A percentile compares a stretch with the other conserved stretches of the same genome.
Conservation (phyloP, 2,329 filamentous ascomycete species). For the Bipolaris zeicola region DNA sequence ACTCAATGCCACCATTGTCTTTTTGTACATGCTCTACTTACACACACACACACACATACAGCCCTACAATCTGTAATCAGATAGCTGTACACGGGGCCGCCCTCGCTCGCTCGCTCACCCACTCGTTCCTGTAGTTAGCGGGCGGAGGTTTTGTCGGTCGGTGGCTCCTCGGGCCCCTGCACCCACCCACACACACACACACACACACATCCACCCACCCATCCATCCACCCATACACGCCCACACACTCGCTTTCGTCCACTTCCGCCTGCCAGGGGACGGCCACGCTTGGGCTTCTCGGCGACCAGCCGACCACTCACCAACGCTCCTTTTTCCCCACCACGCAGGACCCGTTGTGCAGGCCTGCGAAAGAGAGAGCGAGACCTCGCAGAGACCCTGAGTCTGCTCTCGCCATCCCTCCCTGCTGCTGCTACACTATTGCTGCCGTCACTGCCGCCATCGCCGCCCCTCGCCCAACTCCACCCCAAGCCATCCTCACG, state of each 20-base stretch:
- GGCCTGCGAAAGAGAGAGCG: not conserved
- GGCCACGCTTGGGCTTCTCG: slow-evolving; percentile 8
- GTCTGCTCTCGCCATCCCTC: not conserved
- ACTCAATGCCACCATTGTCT: no score
- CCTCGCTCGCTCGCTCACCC: not conserved
- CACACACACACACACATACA: no score
- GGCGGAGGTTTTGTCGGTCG: slow-evolving; percentile 10
- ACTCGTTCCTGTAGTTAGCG: slow-evolving; percentile 10
- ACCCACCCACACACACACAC: not conserved
- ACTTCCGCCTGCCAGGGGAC: slow-evolving; percentile 6
- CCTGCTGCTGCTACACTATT: not conserved
- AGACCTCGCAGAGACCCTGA: slow-evolving; percentile 7
- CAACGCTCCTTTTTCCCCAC: slow-evolving; percentile 17
- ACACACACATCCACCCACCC: not conserved
- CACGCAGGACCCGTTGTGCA: slow-evolving; percentile 3
- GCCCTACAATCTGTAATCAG: no score
- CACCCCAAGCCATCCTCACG: not conserved
- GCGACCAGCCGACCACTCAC: slow-evolving; percentile 2
- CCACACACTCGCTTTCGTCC: not conserved
- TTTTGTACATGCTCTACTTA: no score
- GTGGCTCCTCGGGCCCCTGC: slow-evolving; percentile 15
- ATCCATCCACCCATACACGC: slow-evolving; percentile 6
- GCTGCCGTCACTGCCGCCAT: not conserved
- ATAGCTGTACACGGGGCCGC: not conserved
- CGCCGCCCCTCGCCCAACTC: not conserved